These are phyloP conservation scores for Mortierella polycephala DNA, from an alignment of 371 early-diverging fungal genomes.

Conservation along the genomic window DNA sequence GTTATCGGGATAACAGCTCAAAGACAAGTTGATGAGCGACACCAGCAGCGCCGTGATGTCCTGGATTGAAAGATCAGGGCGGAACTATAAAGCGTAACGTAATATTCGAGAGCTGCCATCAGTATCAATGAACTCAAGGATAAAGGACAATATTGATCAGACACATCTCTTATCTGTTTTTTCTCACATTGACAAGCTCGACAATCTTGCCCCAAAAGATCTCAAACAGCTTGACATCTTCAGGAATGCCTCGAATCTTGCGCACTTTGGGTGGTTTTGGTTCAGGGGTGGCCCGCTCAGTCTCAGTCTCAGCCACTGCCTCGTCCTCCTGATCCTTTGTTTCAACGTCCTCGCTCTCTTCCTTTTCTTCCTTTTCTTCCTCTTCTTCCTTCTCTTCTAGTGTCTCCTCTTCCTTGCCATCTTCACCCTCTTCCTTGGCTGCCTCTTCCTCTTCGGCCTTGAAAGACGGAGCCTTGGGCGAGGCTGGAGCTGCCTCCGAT, in stretches of 20 bases:
- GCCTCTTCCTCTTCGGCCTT: conserved; percentile 29
- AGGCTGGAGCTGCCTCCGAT: conserved; percentile 47
- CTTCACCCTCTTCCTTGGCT: conserved; percentile 40
- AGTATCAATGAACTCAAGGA: not conserved
- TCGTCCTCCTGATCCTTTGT: conserved; percentile 42
- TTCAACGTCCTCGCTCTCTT: conserved; percentile 43
- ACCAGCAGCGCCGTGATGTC: conserved; percentile 89
- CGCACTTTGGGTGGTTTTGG: conserved; percentile 45
- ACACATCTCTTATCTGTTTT: not conserved
- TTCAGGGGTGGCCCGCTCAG: conserved; percentile 40
- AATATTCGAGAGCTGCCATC: too few species aligned
- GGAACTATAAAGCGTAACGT: conserved; percentile 61
- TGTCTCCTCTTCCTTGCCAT: conserved; percentile 36
- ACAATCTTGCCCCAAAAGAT: conserved; percentile 96
- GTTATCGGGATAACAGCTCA: conserved; percentile 93
- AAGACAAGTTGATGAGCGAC: conserved; percentile 85
- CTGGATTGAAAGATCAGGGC: conserved; percentile 90
- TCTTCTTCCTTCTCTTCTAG: conserved; percentile 46
- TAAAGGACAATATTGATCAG: not conserved
- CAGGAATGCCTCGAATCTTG: conserved; percentile 79
- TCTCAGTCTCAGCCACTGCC: conserved; percentile 38
- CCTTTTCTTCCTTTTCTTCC: conserved; percentile 24
- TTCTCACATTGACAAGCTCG: conserved; percentile 82
- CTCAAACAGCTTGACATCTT: conserved; percentile 88
- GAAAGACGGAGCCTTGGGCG: conserved; percentile 49